Percentiles rank a stretch among this genome's conserved stretches.
Conservation (phyloP, 2,329 filamentous ascomycete genomes). For the Trichothecium sympodiale region DNA sequence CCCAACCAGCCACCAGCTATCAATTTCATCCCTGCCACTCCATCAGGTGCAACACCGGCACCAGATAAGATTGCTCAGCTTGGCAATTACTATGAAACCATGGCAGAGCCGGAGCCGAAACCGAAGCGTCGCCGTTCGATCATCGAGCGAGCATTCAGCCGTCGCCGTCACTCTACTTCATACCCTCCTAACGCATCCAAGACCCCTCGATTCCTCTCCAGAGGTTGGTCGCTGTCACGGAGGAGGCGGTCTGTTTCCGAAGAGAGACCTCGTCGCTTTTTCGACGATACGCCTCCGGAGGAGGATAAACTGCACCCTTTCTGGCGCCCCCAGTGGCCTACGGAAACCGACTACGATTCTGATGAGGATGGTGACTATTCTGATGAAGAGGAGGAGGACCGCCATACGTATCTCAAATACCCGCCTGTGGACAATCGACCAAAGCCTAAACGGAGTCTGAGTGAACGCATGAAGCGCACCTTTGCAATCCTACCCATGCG, state of each 20-base stretch:
- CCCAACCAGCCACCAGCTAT: slow-evolving; percentile 31
- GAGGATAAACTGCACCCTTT: slow-evolving; percentile 46
- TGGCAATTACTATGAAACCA: slow-evolving; percentile 42
- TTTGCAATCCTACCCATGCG: slow-evolving; percentile 49
- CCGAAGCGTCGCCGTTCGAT: slow-evolving; percentile 37
- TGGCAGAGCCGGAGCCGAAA: slow-evolving; percentile 19
- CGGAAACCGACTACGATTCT: slow-evolving; percentile 17
- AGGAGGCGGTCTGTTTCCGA: slow-evolving; percentile 1
- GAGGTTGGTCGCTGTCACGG: slow-evolving; percentile 43
- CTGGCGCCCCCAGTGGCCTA: slow-evolving; percentile 45
- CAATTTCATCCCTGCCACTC: slow-evolving; percentile 52
- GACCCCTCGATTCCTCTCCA: slow-evolving; percentile 30
- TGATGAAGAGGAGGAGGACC: slow-evolving; percentile 18
- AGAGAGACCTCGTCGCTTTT: neutral
- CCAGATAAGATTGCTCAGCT: slow-evolving; percentile 39
- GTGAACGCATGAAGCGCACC: slow-evolving; percentile 42
- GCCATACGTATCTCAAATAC: slow-evolving; percentile 31
- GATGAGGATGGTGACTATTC: slow-evolving; percentile 18
- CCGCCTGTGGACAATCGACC: slow-evolving; percentile 39
- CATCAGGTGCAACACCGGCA: slow-evolving; percentile 46
- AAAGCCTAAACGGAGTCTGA: slow-evolving; percentile 35
- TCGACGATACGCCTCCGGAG: slow-evolving; percentile 33
- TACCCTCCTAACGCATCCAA: slow-evolving; percentile 29
- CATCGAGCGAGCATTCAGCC: slow-evolving; percentile 41
- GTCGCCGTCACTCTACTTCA: slow-evolving; percentile 33